phyloP scores from a whole-genome alignment of 2,329 filamentous ascomycete species.

The Mycosphaerella arachidis region DNA sequence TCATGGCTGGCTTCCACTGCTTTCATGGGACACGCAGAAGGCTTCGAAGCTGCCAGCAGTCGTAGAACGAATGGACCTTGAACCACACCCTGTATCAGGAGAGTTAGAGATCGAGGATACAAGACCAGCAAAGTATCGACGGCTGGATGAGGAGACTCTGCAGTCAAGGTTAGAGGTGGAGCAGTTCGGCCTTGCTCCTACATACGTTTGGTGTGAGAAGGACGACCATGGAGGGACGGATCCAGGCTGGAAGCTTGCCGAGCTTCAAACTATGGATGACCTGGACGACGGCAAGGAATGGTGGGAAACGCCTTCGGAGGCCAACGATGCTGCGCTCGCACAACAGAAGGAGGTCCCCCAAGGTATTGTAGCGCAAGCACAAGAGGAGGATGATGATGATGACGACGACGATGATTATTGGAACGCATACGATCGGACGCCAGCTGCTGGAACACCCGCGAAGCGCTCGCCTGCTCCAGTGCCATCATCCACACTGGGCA shows the following conservation, averaged over 20 bases:
- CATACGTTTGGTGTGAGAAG: conserved; percentile 64
- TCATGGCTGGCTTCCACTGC: conserved; percentile 62
- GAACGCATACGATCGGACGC: conserved; percentile 71
- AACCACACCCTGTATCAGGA: conserved; percentile 76
- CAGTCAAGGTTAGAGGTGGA: conserved; percentile 61
- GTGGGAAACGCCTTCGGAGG: conserved; percentile 55
- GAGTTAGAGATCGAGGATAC: conserved; percentile 73
- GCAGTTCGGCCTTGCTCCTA: conserved; percentile 60
- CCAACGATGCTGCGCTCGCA: conserved; percentile 46
- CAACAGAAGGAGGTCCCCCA: conserved; percentile 7
- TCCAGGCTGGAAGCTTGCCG: conserved; percentile 67
- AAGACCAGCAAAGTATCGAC: conserved; percentile 57
- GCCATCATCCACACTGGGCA: conserved; percentile 12
- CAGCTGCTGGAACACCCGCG: conserved; percentile 58
- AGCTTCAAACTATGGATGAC: conserved; percentile 58
- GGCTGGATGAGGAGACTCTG: conserved; percentile 71
- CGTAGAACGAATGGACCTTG: conserved; percentile 59
- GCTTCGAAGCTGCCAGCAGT: conserved; percentile 58
- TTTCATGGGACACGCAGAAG: conserved; percentile 62
- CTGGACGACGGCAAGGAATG: conserved; percentile 55
- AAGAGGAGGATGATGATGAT: conserved; percentile 64
- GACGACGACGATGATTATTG: conserved; percentile 67
- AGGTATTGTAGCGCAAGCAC: conserved; percentile 12
- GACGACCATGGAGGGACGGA: conserved; percentile 54
- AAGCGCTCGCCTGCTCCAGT: conserved; percentile 60